Evolutionary conservation across 2,329 filamentous ascomycete genomes (phyloP), one percentile per base, ranked within the genome.

Genomic region (Leptographium lundbergii): DNA sequence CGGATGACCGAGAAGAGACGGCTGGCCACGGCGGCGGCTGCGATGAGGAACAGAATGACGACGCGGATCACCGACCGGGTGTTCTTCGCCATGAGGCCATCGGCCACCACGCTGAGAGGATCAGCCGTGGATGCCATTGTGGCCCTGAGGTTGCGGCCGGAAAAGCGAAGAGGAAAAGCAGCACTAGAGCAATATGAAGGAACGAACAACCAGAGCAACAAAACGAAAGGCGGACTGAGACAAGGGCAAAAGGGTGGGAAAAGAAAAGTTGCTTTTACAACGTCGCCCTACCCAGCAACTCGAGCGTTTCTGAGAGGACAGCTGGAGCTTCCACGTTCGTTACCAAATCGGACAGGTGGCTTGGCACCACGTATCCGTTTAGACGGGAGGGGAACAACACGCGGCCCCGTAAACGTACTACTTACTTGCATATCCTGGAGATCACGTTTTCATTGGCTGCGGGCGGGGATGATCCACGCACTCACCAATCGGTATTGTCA

Each of bases 1-100:
- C 94, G 88, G 75, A 99, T 97, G 66, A 99, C 94, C 69, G 91
- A 96, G 81, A 99, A 99, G 66, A 99, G 80, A 74, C 94, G 89
- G 74, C 91, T 96, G 66, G 91, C 84, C 70, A 97, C 83, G 66
- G 92, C 91, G 63, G 94, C 91, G 60, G 84, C 91, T 65, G 94
- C 94, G 74, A 99, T 96, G 69, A 92, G 84, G 69, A 80, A 81
- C 67, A 99, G 84, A 75, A 99, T 99, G 69, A 95, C 81, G 67
- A 96, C 84, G 70, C 91, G 86, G 65, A 99, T 79, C 68, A 97
- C 75, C 65, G 89, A 87, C 72, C 91, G 85, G 63, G 89, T 89
- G 73, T 85, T 96, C 73, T 86, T 82, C 69, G 85, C 86, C 67
- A 86, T 88, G 71, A 84, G 86, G 72, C 89, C 88, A 77, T 89